Base-by-base conservation (phyloP, 2,329 filamentous ascomycete genomes). In the Bertia moriformis region DNA sequence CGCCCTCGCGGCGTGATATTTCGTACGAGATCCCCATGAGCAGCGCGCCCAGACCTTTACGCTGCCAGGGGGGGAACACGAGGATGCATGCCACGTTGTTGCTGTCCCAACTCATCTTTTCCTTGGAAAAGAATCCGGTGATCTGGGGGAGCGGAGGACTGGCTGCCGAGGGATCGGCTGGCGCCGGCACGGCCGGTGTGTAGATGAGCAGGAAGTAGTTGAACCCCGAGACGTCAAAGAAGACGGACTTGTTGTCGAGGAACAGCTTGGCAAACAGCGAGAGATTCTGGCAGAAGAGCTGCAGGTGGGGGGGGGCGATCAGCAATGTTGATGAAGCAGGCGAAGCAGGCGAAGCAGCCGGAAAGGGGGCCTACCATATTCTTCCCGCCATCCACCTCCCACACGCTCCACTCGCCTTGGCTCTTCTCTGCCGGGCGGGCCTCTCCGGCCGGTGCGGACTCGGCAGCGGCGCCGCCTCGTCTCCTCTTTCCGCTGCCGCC, bases 81-180 rank as follows among this genome's bases (percentile, higher is more conserved):
- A 96, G 68, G 48, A 98, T 98, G 55, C 91, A 98, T 1, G 91
- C 91, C 4, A 98, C 70, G 48, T 96, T 98, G 59, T 98, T 96
- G 51, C 89, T 88, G 52, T 98, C 91, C 89, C 91, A 98, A 3
- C 86, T 94, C 67, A 95, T 83, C 57, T 96, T 96, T 59, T 98
- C 91, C 56, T 98, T 96, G 45, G 84, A 93, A 64, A 96, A 98
- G 69, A 96, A 96, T n/a, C 91, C 91, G 1, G 89, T 74, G 19
- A 95, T 78, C 51, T 80, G 75, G 15, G 58, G 52, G n/a, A n/a
- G n/a, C n/a, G n/a, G n/a, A n/a, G n/a, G n/a, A n/a, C n/a, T n/a
- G 30, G 57, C 54, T 15, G 51, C 48, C 14, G 32, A 39, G 22
- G 7, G 7, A n/a, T 27, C 22, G 22, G 45, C 20, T 44, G 49